Evolutionary conservation across 2,329 filamentous ascomycete genomes (phyloP), one percentile per base, ranked within the genome.

Genomic region (Aureobasidium pullulans): DNA sequence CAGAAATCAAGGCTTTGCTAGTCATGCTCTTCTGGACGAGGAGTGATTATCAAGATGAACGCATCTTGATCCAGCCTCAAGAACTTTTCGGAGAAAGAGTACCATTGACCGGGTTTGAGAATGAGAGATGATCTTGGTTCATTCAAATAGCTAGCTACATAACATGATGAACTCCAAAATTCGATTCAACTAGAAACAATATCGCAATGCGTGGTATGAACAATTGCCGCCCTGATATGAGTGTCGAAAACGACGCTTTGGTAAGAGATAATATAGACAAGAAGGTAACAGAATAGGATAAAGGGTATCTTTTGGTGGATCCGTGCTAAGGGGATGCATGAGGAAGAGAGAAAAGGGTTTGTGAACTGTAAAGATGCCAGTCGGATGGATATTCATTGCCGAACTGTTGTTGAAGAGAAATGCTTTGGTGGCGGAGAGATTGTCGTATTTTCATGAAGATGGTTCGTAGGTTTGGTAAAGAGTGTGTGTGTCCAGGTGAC

Each of bases 1-100:
- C 2, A 75, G 69, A 64, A 62, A 65, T 63, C 15, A 70, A 64
- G 68, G 57, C 42, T 31, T 62, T 58, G 61, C 36, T 10, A 43
- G 61, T 47, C 64, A 68, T 60, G 62, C 60, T 9, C 59, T 69
- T 13, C 54, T 71, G 40, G 48, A 64, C n/a, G 50, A 53, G 11
- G 37, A 54, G n/a, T 54, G 13, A 8, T 65, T 70, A 62, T 6
- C 16, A 10, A 13, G 32, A 1, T 11, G 11, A 46, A 15, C 32
- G 6, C 15, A 23, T 10, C 16, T 31, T 32, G 16, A 15, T 49
- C 8, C 5, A 16, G 29, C n/a, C 23, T 23, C 23, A 23, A 23
- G 10, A 13, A 6, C 16, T 19, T 36, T 34, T 6, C 6, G 32
- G 23, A 3, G 31, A 29, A 15, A 11, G 29, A 16, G 29, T 23